Base-by-base conservation (phyloP, 441 rosid species). In the Pelargonium australe region DNA sequence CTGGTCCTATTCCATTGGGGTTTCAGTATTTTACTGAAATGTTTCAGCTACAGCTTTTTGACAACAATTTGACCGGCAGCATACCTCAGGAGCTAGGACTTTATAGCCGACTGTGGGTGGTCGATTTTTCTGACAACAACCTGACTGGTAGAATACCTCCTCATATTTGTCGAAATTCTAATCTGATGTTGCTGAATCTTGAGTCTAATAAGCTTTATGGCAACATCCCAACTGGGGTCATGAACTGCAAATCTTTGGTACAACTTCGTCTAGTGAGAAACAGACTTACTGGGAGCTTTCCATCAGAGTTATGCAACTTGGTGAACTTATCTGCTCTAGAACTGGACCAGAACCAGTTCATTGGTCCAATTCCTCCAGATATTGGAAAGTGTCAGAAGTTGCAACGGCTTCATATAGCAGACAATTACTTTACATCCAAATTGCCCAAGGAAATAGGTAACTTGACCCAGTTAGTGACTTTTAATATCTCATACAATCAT, bases 341-440 rank as follows among this genome's bases (percentile, higher is more conserved):
- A 76, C 70, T 95, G 75, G 95, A 86, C 69, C 96, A 84, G 78
- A 95, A 95, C 86, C 74, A 67, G 72, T 91, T 95, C 69, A 86
- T 81, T 13, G 99, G 99, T 70, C 92, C 90, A 2, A 70, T 95
- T 66, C 96, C 97, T 34, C 77, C 79, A 8, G 85, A 73, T 75
- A 82, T 95, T 70, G 87, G 85, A 66, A 79, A 78, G 71, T 95
- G 99, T 76, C 83, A 68, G 67, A 89, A 81, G 78, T 80, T 95
- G 79, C 99, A 95, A 73, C 83, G 99, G 82, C 92, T 95, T 70
- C 96, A 86, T 63, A 79, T 91, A 68, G 90, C 97, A 7, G 86
- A 86, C 79, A 95, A 95, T 81, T 84, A 78, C 77, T 91, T 95
- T 57, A 71, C 80, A 14, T 81, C 83, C 2, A 77, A 68, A 72